Percentiles rank a stretch among this genome's conserved stretches.
phyloP scores from a whole-genome alignment of 805 yeast genomes.

The Zygotorulaspora danielsina region DNA sequence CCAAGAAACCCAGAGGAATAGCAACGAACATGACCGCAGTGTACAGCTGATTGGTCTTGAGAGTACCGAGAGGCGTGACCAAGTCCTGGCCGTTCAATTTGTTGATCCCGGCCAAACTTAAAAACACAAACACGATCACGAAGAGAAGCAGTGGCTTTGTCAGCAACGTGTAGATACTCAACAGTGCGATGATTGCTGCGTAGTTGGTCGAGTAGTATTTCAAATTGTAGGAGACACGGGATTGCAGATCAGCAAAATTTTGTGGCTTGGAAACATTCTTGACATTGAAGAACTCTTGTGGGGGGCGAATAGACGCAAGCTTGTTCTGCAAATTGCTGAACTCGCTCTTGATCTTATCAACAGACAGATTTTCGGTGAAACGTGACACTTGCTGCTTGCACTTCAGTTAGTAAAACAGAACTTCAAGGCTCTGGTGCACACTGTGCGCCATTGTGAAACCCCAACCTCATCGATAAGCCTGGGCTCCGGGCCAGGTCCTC shows the following conservation, averaged over 20 bases:
- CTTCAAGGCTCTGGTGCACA: no score
- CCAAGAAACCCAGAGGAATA: constrained; percentile 77
- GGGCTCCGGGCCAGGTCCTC: no score
- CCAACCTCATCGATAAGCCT: no score
- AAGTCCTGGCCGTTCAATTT: constrained; percentile 80
- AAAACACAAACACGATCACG: constrained; percentile 68
- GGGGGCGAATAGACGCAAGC: constrained; percentile 73
- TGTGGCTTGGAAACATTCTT: constrained; percentile 87
- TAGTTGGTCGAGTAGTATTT: constrained; percentile 87
- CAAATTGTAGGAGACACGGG: constrained; percentile 81
- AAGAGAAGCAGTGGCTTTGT: constrained; percentile 82
- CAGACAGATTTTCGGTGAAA: constrained; percentile 31
- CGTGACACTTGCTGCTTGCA: constrained; percentile 29
- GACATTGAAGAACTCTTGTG: constrained; percentile 89
- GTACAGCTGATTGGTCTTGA: constrained; percentile 77
- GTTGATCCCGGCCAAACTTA: constrained; percentile 75
- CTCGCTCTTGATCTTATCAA: constrained; percentile 40
- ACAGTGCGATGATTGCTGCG: constrained; percentile 61
- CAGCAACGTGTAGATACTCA: constrained; percentile 79
- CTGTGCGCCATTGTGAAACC: no score
- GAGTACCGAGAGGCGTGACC: constrained; percentile 63
- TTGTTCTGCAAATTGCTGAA: constrained; percentile 54
- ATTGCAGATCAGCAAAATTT: constrained; percentile 83
- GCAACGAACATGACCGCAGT: constrained; percentile 73
- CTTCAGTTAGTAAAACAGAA: constrained; percentile 8